A percentile compares a stretch with the other conserved stretches of the same genome.
These are phyloP conservation scores for Geum urbanum DNA, from an alignment of 306 rosid genomes.

Conservation along the genomic window DNA sequence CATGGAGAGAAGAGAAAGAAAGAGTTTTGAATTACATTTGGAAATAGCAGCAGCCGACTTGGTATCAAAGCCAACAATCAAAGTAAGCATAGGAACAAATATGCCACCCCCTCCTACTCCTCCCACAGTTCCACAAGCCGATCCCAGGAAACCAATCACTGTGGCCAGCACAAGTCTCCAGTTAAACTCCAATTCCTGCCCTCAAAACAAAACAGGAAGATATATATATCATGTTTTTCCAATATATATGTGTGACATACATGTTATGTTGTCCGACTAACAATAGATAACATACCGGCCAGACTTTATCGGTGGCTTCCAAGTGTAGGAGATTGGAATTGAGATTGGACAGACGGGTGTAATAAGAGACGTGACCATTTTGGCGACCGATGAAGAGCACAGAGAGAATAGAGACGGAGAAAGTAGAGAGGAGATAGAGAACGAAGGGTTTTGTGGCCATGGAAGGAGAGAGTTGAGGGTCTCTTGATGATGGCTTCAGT, in stretches of 20 bases:
- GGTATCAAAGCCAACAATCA: slow-evolving; percentile 81
- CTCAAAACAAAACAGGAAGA: background rate
- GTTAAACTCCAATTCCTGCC: slow-evolving; percentile 58
- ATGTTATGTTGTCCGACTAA: background rate
- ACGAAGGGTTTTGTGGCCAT: slow-evolving; percentile 54
- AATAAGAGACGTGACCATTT: slow-evolving; percentile 4
- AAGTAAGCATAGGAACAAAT: slow-evolving; percentile 90
- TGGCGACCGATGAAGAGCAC: slow-evolving; percentile 33
- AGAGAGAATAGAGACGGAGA: slow-evolving; percentile 52
- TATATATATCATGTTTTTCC: background rate
- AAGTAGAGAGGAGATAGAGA: slow-evolving; percentile 52
- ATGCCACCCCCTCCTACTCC: slow-evolving; percentile 98
- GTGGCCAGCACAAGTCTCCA: slow-evolving; percentile 76
- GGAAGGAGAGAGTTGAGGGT: background rate
- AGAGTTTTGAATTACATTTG: slow-evolving; percentile 47
- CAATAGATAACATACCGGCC: slow-evolving; percentile 57
- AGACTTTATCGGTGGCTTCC: slow-evolving; percentile 34
- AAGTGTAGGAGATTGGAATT: slow-evolving; percentile 9
- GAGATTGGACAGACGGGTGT: slow-evolving; percentile 12
- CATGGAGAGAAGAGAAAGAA: background rate
- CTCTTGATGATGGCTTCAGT: background rate
- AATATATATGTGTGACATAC: background rate
- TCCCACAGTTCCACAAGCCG: slow-evolving; percentile 92
- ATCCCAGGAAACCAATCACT: slow-evolving; percentile 76
- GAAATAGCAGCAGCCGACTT: slow-evolving; percentile 97